Percentiles rank a stretch among this genome's conserved stretches.
These are phyloP conservation scores for Rhynchospora breviuscula DNA, from an alignment of 176 grass and related monocot species.

Conservation along the genomic window DNA sequence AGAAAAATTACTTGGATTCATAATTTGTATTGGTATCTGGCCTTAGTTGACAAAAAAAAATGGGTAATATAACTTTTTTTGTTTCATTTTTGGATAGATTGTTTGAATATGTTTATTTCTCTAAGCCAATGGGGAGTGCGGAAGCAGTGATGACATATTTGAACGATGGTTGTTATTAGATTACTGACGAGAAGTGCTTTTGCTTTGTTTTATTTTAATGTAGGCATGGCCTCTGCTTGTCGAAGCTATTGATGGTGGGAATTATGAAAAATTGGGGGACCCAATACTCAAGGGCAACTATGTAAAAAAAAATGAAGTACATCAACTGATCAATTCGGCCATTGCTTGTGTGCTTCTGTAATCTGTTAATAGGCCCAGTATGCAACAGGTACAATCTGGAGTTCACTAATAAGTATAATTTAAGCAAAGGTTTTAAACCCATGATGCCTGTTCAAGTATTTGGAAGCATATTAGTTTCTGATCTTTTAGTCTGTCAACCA, in stretches of 20 bases:
- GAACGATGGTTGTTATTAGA: background rate
- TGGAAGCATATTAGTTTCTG: background rate
- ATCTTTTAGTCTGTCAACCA: background rate
- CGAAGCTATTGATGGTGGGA: conserved; percentile 45
- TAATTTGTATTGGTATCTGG: background rate
- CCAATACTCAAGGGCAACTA: conserved; percentile 43
- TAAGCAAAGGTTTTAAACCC: background rate
- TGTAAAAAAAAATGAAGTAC: conserved; percentile 44
- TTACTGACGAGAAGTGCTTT: background rate
- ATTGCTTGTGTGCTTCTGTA: conserved; percentile 67
- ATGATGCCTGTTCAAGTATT: background rate
- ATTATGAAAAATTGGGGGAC: conserved; percentile 52
- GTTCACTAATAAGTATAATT: background rate
- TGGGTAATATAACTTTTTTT: background rate
- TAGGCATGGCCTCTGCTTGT: conserved; percentile 58
- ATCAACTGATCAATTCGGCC: conserved; percentile 60
- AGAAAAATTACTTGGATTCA: background rate
- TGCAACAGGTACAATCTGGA: conserved; percentile 49
- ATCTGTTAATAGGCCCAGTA: conserved; percentile 51
- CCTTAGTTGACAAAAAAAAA: background rate
- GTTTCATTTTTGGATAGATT: background rate
- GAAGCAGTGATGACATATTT: background rate
- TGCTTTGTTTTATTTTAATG: background rate
- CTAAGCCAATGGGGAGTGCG: no score
- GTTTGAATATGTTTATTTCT: background rate